Base-by-base conservation (phyloP, 2,329 filamentous ascomycete genomes). In the Coccinonectria pachysandricola region DNA sequence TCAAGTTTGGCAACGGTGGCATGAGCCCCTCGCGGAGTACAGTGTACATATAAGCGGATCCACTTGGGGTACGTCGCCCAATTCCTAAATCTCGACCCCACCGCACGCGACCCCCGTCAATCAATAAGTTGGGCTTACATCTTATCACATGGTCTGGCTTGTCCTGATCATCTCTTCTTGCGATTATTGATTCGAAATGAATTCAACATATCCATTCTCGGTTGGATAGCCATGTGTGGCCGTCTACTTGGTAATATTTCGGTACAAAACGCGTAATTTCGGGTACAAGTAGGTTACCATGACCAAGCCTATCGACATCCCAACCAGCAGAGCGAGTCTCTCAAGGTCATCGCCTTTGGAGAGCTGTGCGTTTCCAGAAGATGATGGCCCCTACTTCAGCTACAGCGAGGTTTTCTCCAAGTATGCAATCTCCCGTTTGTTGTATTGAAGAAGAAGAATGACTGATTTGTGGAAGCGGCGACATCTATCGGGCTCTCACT, bases 231-330 rank as follows among this genome's bases (percentile, higher is more conserved):
- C n/a, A n/a, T n/a, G n/a, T n/a, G n/a, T n/a, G n/a, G n/a, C n/a
- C n/a, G n/a, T n/a, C n/a, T n/a, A n/a, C n/a, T n/a, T n/a, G n/a
- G n/a, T n/a, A n/a, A n/a, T n/a, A n/a, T n/a, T n/a, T n/a, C n/a
- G n/a, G n/a, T n/a, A n/a, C n/a, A n/a, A n/a, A n/a, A n/a, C n/a
- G n/a, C n/a, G n/a, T n/a, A n/a, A n/a, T n/a, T n/a, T n/a, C n/a
- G n/a, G n/a, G n/a, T n/a, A n/a, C n/a, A n/a, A n/a, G n/a, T n/a
- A n/a, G 11, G 14, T 21, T 15, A 24, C 15, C 29, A 46, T 46
- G 43, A 36, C 39, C 11, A 23, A 27, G 28, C 42, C 43, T 8
- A 46, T 46, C n/a, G 36, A 43, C 24, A 46, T 46, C 32, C 42
- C 43, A 7, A 19, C 30, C 18, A 37, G 31, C 15, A 32, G 27